phyloP scores from a whole-genome alignment of 768 basidiomycete species.

The Xanthoconium purpureum region DNA sequence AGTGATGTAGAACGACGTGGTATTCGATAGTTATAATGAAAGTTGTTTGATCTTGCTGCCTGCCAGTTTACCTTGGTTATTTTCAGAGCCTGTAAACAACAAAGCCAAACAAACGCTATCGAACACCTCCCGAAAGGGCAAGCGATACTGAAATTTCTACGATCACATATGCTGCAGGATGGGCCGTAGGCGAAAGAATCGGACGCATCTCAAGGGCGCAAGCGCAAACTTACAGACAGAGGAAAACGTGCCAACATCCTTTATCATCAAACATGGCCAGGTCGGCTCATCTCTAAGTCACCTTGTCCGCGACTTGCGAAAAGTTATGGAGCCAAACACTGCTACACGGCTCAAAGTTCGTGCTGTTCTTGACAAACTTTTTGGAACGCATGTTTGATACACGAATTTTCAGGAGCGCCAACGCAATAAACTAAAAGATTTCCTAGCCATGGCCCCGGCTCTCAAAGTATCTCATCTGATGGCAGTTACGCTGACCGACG shows the following conservation, averaged over 20 bases:
- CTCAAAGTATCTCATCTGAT: constrained; percentile 90
- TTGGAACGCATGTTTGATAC: constrained; percentile 11
- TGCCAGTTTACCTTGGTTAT: background rate
- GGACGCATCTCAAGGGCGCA: constrained; percentile 74
- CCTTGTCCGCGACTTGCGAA: constrained; percentile 89
- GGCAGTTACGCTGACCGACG: constrained; percentile 83
- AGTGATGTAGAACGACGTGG: constrained; percentile 10
- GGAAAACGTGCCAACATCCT: constrained; percentile 73
- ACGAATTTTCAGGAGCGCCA: constrained; percentile 69
- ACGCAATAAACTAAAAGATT: constrained; percentile 91
- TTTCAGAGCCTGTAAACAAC: too few species aligned
- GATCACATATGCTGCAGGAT: constrained; percentile 35
- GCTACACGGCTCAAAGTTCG: constrained; percentile 84
- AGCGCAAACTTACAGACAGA: constrained; percentile 33
- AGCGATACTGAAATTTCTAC: constrained; percentile 6
- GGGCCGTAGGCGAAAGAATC: constrained; percentile 74
- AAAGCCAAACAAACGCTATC: constrained; percentile 23
- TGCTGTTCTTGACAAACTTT: constrained; percentile 6
- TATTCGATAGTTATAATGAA: constrained; percentile 11
- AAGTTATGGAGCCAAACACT: constrained; percentile 98
- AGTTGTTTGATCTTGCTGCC: background rate
- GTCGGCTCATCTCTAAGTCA: constrained; percentile 85
- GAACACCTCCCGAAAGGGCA: constrained; percentile 20
- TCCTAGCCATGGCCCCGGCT: constrained; percentile 85
- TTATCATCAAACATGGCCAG: constrained; percentile 94